A percentile compares a stretch with the other conserved stretches of the same genome.
Conservation (phyloP, 2,329 filamentous ascomycete species). For the Helminthosporium solani region DNA sequence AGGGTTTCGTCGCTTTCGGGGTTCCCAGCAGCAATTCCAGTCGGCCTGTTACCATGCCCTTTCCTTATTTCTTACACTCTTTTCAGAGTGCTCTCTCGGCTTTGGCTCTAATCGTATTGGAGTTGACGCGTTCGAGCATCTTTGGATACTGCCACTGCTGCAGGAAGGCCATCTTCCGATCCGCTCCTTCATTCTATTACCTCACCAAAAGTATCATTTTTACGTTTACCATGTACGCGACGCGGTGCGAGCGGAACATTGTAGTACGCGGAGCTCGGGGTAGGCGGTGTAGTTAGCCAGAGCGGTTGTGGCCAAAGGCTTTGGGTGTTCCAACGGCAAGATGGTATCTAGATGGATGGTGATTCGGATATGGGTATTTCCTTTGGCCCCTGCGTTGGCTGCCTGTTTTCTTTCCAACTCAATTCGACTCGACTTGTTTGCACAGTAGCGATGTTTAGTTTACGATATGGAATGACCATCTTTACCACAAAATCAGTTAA, state of each 20-base stretch:
- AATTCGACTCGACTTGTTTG: constrained; percentile 20
- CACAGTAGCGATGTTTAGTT: constrained; percentile 30
- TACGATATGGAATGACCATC: constrained; percentile 31
- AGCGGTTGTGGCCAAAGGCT: background rate
- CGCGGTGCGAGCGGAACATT: constrained; percentile 1
- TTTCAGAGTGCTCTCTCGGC: constrained; percentile 6
- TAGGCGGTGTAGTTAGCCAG: background rate
- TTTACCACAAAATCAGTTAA: background rate
- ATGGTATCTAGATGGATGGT: constrained; percentile 1
- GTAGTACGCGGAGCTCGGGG: background rate
- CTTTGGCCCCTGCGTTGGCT: constrained; percentile 6
- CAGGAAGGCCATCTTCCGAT: constrained; percentile 13
- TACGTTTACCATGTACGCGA: background rate
- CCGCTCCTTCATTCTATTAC: constrained; percentile 14
- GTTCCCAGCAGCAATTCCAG: background rate
- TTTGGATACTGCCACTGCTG: constrained; percentile 16
- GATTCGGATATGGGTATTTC: background rate
- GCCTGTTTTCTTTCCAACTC: constrained; percentile 12
- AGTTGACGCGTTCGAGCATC: constrained; percentile 4
- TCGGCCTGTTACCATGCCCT: constrained; percentile 6
- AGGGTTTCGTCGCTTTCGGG: no score
- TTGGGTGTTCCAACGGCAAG: background rate
- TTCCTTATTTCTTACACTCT: constrained; percentile 10
- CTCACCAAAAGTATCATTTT: constrained; percentile 10
- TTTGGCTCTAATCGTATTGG: background rate